Base-by-base conservation (phyloP, 768 basidiomycete species). In the Psilocybe cyanescens region DNA sequence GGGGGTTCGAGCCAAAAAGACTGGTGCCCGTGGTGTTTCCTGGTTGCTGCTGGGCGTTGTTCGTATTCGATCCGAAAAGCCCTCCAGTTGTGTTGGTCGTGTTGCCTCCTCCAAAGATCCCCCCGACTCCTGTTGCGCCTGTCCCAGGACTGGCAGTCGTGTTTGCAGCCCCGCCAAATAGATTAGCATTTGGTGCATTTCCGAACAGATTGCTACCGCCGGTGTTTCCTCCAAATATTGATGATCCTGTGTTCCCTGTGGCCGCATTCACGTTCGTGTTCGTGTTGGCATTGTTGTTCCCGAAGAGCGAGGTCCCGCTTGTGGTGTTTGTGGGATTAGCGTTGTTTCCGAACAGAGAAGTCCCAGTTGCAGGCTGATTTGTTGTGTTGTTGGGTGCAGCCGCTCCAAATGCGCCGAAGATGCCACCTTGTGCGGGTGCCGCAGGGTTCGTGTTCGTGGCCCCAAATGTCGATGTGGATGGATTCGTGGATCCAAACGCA, bases 1-100 rank as follows among this genome's bases (percentile, higher is more conserved):
- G 55, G n/a, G 63, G 56, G 24, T 60, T 66, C 1, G 65, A 59
- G 5, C 73, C 71, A 64, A 74, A 75, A 3, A 74, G 63, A 8
- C 72, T 68, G 3, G 68, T 68, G 33, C 65, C 64, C 3, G 70
- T 37, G 1, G 51, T 35, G 17, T 53, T 53, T 19, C 16, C 51
- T 29, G 17, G 62, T 29, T 62, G 67, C 50, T 70, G 69, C 19
- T 60, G 61, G 14, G 37, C 14, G 48, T 67, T 60, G 59, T 16
- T 31, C 19, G 37, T 39, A n/a, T 11, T 60, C 8, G 55, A 49
- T 19, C 64, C 64, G 50, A 65, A 65, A 30, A 65, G 50, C 3
- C 64, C 64, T 8, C 60, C 57, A 1, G 65, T 55, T 6, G 66
- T 62, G 56, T 47, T 59, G 17, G 44, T 51, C 11, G 65, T 60